These are phyloP conservation scores for Lactifluus hygrophoroides DNA, from an alignment of 768 basidiomycete species.

Conservation along the genomic window DNA sequence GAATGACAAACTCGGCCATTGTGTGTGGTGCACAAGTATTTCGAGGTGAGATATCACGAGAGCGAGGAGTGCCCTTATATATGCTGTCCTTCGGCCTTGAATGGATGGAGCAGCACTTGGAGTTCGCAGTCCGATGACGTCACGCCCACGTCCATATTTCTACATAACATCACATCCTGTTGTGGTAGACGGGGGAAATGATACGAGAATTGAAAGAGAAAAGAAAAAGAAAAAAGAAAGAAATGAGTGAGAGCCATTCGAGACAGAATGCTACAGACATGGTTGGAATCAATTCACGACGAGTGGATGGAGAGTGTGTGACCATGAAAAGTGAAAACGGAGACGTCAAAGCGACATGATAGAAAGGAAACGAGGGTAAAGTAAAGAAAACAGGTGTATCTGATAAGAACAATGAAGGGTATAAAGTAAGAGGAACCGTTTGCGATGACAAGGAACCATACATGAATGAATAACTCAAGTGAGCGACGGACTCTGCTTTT, in stretches of 20 bases:
- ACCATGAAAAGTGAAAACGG: not conserved
- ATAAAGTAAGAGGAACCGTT: constrained; percentile 10
- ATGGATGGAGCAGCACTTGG: not conserved
- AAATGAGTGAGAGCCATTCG: not conserved
- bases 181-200: not conserved
- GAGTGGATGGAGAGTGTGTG: not conserved
- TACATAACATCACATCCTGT: not conserved
- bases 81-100: no score
- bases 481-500: constrained; percentile 24
- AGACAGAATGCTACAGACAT: constrained; percentile 8
- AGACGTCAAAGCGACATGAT: not conserved
- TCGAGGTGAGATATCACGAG: no score
- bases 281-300: not conserved
- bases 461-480: constrained; percentile 17
- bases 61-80: not conserved
- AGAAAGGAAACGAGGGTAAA: not conserved
- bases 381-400: not conserved
- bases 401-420: constrained; percentile 14
- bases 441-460: constrained; percentile 5
- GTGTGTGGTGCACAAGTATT: not conserved
- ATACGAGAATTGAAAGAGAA: not conserved
- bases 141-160: not conserved
- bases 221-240: not conserved
- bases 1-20: constrained; percentile 6
- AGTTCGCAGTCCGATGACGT: not conserved